These are phyloP conservation scores for Chaetomium strumarium DNA, from an alignment of 2,329 filamentous ascomycete species.

Conservation along the genomic window DNA sequence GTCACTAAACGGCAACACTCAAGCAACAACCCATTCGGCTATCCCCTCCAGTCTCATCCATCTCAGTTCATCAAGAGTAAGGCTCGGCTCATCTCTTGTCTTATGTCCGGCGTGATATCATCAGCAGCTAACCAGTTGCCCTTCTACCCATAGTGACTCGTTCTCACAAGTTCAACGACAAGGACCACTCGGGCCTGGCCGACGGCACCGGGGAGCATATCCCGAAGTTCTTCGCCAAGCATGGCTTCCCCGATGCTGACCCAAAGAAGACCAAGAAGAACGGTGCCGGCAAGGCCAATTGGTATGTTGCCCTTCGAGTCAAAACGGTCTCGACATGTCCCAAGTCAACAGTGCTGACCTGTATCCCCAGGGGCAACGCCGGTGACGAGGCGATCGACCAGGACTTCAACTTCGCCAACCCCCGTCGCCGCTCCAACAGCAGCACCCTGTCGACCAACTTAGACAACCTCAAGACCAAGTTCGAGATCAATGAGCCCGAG, in stretches of 20 bases:
- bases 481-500: slow-evolving; percentile 82
- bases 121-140: slow-evolving; percentile 8
- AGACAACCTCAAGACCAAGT: slow-evolving; percentile 90
- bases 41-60: neutral
- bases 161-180: slow-evolving; percentile 92
- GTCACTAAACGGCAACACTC: neutral
- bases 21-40: neutral
- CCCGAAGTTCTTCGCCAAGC: slow-evolving; percentile 90
- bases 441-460: slow-evolving; percentile 65
- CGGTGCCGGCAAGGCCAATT: slow-evolving; percentile 87
- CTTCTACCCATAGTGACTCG: slow-evolving; percentile 71
- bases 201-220: slow-evolving; percentile 73
- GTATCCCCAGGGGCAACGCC: slow-evolving; percentile 62
- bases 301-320: slow-evolving; percentile 51
- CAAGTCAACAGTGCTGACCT: neutral
- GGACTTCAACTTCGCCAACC: slow-evolving; percentile 75
- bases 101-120: slow-evolving; percentile 10
- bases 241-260: slow-evolving; percentile 71
- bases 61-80: slow-evolving; percentile 23
- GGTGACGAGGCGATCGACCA: slow-evolving; percentile 83
- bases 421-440: slow-evolving; percentile 89
- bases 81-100: neutral
- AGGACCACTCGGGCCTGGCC: slow-evolving; percentile 75
- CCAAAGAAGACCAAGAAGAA: slow-evolving; percentile 97
- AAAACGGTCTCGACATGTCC: slow-evolving; percentile 5